Percentiles rank a stretch among this genome's conserved stretches.
phyloP scores from a whole-genome alignment of 2,329 filamentous ascomycete species.

The Drechslerella stenobrocha region DNA sequence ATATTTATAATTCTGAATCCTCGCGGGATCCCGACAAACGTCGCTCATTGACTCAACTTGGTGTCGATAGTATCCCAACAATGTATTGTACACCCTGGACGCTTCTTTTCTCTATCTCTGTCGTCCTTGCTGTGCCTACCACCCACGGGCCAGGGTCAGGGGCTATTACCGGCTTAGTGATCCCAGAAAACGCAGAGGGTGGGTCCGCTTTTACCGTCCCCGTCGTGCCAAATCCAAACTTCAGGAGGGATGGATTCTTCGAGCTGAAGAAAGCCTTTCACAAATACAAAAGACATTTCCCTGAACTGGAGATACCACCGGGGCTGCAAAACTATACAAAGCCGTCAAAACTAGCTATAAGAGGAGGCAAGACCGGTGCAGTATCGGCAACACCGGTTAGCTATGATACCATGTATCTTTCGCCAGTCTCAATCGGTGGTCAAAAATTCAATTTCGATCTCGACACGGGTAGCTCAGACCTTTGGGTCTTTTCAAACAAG shows the following conservation, averaged over 20 bases:
- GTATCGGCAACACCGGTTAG: conserved; percentile 61
- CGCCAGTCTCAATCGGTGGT: conserved; percentile 70
- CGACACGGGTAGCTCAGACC: conserved; percentile 74
- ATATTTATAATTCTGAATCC: background rate
- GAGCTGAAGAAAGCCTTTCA: conserved; percentile 28
- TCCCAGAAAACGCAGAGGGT: background rate
- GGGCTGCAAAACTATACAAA: conserved; percentile 31
- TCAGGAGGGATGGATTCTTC: conserved; percentile 31
- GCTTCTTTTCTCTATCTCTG: conserved; percentile 16
- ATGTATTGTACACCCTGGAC: conserved; percentile 30
- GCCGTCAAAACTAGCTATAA: conserved; percentile 6
- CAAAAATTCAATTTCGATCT: conserved; percentile 72
- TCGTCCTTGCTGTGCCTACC: conserved; percentile 11
- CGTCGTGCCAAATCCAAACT: conserved; percentile 27
- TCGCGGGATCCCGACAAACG: too few relatives aligned
- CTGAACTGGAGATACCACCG: conserved; percentile 30
- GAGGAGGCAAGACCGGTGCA: conserved; percentile 39
- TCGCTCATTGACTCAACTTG: conserved; percentile 2
- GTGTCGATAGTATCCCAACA: background rate
- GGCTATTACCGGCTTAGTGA: background rate
- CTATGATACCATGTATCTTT: conserved; percentile 71
- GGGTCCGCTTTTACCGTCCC: conserved; percentile 21
- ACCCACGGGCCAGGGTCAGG: background rate
- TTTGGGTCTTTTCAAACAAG: conserved; percentile 72
- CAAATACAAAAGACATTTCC: conserved; percentile 35